phyloP scores from a whole-genome alignment of 2,329 filamentous ascomycete species.

The Aureobasidium sp. region DNA sequence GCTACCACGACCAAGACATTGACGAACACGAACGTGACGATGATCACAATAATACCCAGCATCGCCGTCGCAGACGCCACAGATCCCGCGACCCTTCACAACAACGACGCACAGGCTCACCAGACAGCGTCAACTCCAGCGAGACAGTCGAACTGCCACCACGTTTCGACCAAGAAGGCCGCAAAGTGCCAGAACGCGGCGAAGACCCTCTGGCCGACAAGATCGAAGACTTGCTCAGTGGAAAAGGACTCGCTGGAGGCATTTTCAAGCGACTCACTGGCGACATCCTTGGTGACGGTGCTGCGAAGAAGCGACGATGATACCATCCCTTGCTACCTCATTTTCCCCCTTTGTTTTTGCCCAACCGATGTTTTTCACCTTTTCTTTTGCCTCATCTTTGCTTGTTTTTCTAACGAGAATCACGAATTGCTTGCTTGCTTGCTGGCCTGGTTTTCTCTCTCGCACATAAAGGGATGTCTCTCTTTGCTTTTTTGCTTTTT shows the following conservation, averaged over 20 bases:
- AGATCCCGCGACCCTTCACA: neutral
- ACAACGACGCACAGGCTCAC: conserved; percentile 9
- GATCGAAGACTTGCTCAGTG: conserved; percentile 27
- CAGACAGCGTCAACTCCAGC: conserved; percentile 20
- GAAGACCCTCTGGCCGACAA: conserved; percentile 26
- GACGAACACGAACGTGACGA: neutral
- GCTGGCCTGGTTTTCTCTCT: neutral
- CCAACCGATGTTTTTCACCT: neutral
- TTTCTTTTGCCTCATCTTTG: neutral
- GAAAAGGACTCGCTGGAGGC: conserved; percentile 24
- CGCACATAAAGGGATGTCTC: neutral
- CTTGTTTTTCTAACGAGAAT: neutral
- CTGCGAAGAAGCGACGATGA: conserved; percentile 12
- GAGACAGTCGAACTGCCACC: conserved; percentile 31
- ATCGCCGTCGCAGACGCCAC: conserved; percentile 8
- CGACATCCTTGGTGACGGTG: conserved; percentile 16
- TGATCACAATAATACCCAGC: neutral
- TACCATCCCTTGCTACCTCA: neutral
- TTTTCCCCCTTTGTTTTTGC: neutral
- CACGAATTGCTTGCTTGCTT: neutral
- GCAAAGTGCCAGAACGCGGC: conserved; percentile 24
- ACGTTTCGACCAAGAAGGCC: conserved; percentile 32
- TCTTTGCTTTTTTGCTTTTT: neutral
- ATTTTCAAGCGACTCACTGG: conserved; percentile 24
- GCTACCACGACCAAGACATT: conserved; percentile 9